These are phyloP conservation scores for Coix lacrymajobi DNA, from an alignment of 176 grass and related monocot genomes.

Conservation along the genomic window DNA sequence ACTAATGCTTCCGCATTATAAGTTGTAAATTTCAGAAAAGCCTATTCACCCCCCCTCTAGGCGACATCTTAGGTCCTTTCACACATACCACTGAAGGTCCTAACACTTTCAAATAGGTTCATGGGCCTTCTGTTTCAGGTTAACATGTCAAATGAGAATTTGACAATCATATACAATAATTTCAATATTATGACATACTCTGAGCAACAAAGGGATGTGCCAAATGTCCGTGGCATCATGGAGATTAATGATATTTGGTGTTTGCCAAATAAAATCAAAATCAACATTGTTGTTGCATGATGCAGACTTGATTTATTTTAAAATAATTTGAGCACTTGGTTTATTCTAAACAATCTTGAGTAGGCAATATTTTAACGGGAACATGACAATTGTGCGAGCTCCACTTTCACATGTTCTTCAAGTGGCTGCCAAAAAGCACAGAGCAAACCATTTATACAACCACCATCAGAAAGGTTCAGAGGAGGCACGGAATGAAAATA, in stretches of 20 bases:
- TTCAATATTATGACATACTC: too few species aligned
- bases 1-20: too few species aligned
- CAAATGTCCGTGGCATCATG: conserved; percentile 96
- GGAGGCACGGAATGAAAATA: neutral
- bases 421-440: conserved; percentile 56
- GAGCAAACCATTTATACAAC: conserved; percentile 10
- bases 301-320: neutral
- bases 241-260: conserved; percentile 70
- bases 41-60: too few species aligned
- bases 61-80: too few species aligned
- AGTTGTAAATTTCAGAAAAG: too few species aligned
- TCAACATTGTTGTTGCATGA: neutral
- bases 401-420: conserved; percentile 79
- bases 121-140: too few species aligned
- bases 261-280: conserved; percentile 39
- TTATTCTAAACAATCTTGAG: too few species aligned
- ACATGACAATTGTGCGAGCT: conserved; percentile 87
- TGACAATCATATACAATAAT: too few species aligned
- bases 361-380: conserved; percentile 36
- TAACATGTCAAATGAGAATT: too few species aligned
- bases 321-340: too few species aligned
- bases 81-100: too few species aligned
- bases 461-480: neutral
- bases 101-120: too few species aligned
- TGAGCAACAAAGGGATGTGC: conserved; percentile 86